These are phyloP conservation scores for Phycomyces nitens DNA, from an alignment of 192 early-diverging fungal species.

Conservation along the genomic window DNA sequence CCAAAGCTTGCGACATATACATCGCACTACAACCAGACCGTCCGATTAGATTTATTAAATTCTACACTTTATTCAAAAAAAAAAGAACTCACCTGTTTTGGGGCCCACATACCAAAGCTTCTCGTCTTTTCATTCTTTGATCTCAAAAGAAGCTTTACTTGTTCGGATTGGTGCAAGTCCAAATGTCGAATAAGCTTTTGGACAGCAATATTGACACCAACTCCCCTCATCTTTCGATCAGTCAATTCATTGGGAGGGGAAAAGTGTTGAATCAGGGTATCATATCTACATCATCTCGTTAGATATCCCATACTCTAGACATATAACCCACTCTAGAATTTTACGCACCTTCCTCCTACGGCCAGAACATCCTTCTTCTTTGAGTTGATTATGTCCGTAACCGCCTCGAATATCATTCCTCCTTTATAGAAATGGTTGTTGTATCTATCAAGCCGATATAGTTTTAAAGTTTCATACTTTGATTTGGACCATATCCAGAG, in stretches of 20 bases:
- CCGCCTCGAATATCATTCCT: conserved; percentile 54
- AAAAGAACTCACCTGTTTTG: conserved; percentile 31
- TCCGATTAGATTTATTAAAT: too few species aligned
- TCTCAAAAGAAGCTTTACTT: conserved; percentile 32
- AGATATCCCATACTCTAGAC: too few species aligned
- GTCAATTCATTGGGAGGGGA: conserved; percentile 38
- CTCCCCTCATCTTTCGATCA: conserved; percentile 46
- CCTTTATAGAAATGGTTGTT: conserved; percentile 58
- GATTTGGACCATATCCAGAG: background rate
- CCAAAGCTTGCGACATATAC: conserved; percentile 84
- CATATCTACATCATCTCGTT: conserved; percentile 31
- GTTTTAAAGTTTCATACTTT: too few species aligned
- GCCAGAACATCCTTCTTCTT: conserved; percentile 54
- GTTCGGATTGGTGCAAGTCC: conserved; percentile 54
- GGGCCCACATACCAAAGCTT: conserved; percentile 47
- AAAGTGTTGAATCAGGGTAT: conserved; percentile 51
- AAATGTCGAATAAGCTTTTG: conserved; percentile 65
- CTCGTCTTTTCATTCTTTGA: conserved; percentile 39
- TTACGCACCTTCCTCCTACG: conserved; percentile 43
- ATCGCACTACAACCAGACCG: conserved; percentile 52
- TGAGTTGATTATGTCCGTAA: conserved; percentile 44
- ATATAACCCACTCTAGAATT: too few species aligned
- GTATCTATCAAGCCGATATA: conserved; percentile 31
- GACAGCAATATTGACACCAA: conserved; percentile 83
- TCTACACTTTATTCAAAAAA: conserved; percentile 5